These are phyloP conservation scores for Ceriops zippeliana DNA, from an alignment of 345 rosid species.

Conservation along the genomic window DNA sequence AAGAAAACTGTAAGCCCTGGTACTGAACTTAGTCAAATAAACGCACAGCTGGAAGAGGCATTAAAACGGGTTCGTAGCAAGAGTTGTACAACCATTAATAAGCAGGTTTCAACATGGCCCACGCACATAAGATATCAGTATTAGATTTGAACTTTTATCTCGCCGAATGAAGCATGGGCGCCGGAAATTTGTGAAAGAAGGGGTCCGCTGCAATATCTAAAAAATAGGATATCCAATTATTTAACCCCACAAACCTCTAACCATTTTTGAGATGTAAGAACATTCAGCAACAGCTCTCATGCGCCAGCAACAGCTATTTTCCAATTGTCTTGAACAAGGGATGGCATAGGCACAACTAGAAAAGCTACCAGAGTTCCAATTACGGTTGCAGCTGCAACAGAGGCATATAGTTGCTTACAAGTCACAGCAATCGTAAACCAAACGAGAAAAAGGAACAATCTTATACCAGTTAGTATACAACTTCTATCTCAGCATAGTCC, in stretches of 20 bases:
- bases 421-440: not conserved
- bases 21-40: conserved; percentile 1
- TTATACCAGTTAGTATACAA: no score
- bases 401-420: conserved; percentile 1
- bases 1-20: not conserved
- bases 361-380: conserved; percentile 74
- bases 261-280: not conserved
- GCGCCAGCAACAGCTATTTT: conserved; percentile 82
- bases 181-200: no score
- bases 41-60: not conserved
- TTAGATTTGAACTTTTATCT: not conserved
- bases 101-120: no score
- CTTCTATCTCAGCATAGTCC: no score
- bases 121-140: not conserved
- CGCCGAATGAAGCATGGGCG: not conserved
- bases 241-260: not conserved
- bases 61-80: not conserved
- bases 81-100: not conserved
- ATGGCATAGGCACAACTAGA: conserved; percentile 69
- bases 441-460: no score
- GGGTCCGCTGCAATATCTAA: no score
- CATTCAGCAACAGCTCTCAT: conserved; percentile 19
- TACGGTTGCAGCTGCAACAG: conserved; percentile 57
- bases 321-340: conserved; percentile 89
- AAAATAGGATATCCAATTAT: no score